Base-by-base conservation (phyloP, 139 green algal genomes). In the Chlorella sp. region DNA sequence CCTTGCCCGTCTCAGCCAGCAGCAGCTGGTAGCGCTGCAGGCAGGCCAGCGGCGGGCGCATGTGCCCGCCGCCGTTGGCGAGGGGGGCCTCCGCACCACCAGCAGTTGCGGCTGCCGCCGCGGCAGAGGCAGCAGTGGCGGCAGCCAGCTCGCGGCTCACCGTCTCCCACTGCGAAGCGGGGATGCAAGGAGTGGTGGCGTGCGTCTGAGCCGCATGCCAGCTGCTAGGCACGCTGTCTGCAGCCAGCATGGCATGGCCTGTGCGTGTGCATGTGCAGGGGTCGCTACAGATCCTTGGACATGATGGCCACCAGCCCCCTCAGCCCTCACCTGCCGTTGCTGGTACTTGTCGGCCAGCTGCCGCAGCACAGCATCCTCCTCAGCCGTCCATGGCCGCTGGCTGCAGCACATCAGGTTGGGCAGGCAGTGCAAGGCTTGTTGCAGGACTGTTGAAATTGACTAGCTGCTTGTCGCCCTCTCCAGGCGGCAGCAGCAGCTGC, bases 21-120 rank as follows among this genome's bases (percentile, higher is more conserved):
- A 87, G 74, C 77, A 84, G 76, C 44, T 80, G 87, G 46, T 87
- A 84, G 48, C 84, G 84, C 60, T 56, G 34, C 34, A 89, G 44
- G 73, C 86, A 87, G 40, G 75, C 24, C 28, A 87, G 68, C 28
- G 84, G 30, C 24, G 84, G 73, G 73, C 84, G 84, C 51, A 54
- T 13, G 30, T 7, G 36, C 41, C 20, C 44, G 32, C 65, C 64
- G 7, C 46, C 51, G 51, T 16, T 24, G 51, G 51, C 51, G 0
- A n/a, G n/a, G n/a, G n/a, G 11, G 22, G n/a, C 65, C 65, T 20
- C 65, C 3, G 8, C 65, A 40, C n/a, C 65, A 24, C 2, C 28
- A 16, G 65, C 65, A 36, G n/a, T 20, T 8, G 65, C 65, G n/a
- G n/a, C 65, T 14, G 65, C 34, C 2, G 51, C 34, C 2, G 51